Evolutionary conservation across 768 basidiomycete genomes (phyloP).

Genomic region (Strobilomyces echinocephalus): DNA sequence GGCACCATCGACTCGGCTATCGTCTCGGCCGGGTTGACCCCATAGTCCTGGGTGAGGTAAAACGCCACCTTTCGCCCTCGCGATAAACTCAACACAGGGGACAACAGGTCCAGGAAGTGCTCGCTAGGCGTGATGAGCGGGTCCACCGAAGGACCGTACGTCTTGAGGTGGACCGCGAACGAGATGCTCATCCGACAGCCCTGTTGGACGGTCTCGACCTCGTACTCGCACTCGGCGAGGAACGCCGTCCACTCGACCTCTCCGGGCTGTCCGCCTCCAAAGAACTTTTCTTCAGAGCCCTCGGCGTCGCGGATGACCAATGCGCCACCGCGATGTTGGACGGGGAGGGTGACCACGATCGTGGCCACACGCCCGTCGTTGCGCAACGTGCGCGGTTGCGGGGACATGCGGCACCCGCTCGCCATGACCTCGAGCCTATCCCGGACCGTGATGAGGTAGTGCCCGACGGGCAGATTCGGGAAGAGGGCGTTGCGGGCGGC

Average conservation of each 20-base stretch:
- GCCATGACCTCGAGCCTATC: slow-evolving; percentile 69
- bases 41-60: slow-evolving; percentile 64
- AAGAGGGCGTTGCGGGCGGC: slow-evolving; percentile 70
- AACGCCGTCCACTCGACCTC: slow-evolving; percentile 79
- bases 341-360: slow-evolving; percentile 67
- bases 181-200: slow-evolving; percentile 68
- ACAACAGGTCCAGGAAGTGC: slow-evolving; percentile 64
- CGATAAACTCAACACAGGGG: slow-evolving; percentile 66
- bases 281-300: slow-evolving; percentile 57
- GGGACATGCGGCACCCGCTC: slow-evolving; percentile 53
- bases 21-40: slow-evolving; percentile 62
- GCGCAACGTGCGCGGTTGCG: slow-evolving; percentile 48
- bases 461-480: slow-evolving; percentile 60
- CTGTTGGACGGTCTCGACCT: slow-evolving; percentile 64
- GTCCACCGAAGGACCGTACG: slow-evolving; percentile 59
- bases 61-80: slow-evolving; percentile 72
- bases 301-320: slow-evolving; percentile 54
- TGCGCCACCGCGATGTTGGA: slow-evolving; percentile 66
- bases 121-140: slow-evolving; percentile 72
- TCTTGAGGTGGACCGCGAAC: slow-evolving; percentile 66
- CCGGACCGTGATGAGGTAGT: slow-evolving; percentile 62
- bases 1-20: slow-evolving; percentile 70
- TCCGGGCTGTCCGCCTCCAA: slow-evolving; percentile 54
- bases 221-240: slow-evolving; percentile 68
- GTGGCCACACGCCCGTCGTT: slow-evolving; percentile 72